A percentile compares a stretch with the other conserved stretches of the same genome.
phyloP scores from a whole-genome alignment of 768 basidiomycete genomes.

The Collybiopsis luxurians region DNA sequence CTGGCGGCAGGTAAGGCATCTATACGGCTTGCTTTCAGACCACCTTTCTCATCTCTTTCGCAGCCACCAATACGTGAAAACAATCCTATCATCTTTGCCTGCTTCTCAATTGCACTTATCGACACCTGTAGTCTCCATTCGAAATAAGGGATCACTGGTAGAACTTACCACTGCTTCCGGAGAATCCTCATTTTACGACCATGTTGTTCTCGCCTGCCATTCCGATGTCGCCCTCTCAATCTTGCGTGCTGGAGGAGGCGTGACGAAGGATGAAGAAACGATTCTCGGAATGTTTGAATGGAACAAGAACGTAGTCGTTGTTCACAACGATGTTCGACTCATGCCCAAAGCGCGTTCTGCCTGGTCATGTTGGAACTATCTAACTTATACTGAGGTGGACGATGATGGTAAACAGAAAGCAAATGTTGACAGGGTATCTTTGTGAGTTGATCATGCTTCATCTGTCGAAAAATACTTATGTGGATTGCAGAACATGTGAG shows the following conservation, averaged over 20 bases:
- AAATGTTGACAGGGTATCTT: constrained; percentile 56
- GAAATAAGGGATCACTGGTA: constrained; percentile 29
- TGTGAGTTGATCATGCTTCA: constrained; percentile 39
- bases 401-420: constrained; percentile 32
- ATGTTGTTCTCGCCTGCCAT: constrained; percentile 73
- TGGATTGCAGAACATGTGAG: constrained; percentile 40
- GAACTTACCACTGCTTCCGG: constrained; percentile 47
- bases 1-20: constrained; percentile 60
- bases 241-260: constrained; percentile 34
- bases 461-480: not conserved
- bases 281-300: constrained; percentile 61
- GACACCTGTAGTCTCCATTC: constrained; percentile 50
- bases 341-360: constrained; percentile 62
- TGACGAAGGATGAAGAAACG: constrained; percentile 40
- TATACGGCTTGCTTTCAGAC: not conserved
- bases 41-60: not conserved
- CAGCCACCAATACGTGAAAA: constrained; percentile 66
- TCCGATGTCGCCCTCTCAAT: constrained; percentile 60
- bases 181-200: constrained; percentile 50
- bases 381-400: constrained; percentile 47
- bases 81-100: constrained; percentile 56
- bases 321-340: constrained; percentile 52
- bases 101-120: constrained; percentile 53
- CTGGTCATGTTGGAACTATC: constrained; percentile 82
- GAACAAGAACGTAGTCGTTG: constrained; percentile 63